Evolutionary conservation across 495 filamentous ascomycete species (phyloP).

Genomic region (Penicillium dipodomyicola): DNA sequence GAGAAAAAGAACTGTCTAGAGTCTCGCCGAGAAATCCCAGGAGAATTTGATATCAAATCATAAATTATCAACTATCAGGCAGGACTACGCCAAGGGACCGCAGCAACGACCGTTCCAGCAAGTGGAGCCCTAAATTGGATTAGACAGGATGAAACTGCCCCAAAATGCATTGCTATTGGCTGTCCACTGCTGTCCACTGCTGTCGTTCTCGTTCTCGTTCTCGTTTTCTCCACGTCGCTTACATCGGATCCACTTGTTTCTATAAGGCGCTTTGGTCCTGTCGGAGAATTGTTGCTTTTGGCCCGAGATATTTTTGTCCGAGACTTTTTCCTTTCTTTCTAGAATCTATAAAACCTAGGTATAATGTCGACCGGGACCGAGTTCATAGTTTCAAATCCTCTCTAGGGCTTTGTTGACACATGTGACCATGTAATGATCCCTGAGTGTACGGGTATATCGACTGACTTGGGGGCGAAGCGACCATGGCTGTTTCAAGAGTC

Average conservation of each 20-base stretch:
- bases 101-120: background rate
- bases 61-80: background rate
- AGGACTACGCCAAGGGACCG: background rate
- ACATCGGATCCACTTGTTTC: constrained; percentile 4
- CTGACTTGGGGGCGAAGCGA: background rate
- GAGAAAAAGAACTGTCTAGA: background rate
- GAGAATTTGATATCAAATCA: background rate
- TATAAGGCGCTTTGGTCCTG: constrained; percentile 6
- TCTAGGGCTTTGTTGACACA: background rate
- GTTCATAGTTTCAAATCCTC: background rate
- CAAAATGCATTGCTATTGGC: constrained; percentile 23
- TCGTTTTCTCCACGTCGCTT: constrained; percentile 24
- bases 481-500: background rate
- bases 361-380: background rate
- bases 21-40: background rate
- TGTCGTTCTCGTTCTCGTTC: constrained; percentile 27
- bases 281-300: constrained; percentile 1
- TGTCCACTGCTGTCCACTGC: too few species aligned
- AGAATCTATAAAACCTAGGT: background rate
- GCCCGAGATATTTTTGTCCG: background rate
- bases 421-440: background rate
- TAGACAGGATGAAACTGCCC: constrained; percentile 10
- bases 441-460: background rate
- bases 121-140: background rate
- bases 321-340: background rate